A percentile compares a stretch with the other conserved stretches of the same genome.
phyloP scores from a whole-genome alignment of 345 rosid species.

The Citrus maxima region DNA sequence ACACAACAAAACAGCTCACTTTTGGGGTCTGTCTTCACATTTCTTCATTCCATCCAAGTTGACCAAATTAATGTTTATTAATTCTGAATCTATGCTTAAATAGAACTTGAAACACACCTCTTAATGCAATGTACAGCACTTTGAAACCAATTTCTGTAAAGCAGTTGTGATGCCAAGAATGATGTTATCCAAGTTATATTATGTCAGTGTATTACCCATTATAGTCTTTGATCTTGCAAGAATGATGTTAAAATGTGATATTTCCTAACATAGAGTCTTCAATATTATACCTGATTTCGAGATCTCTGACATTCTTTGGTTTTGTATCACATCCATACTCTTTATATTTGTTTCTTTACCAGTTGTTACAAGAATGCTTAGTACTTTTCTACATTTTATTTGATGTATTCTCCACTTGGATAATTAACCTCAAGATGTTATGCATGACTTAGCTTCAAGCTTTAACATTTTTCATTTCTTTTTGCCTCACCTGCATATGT shows the following conservation, averaged over 20 bases:
- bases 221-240: neutral
- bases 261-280: neutral
- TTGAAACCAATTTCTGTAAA: neutral
- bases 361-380: neutral
- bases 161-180: neutral
- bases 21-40: neutral
- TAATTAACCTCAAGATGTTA: neutral
- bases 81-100: neutral
- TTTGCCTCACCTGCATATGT: neutral
- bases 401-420: neutral
- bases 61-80: neutral
- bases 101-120: neutral
- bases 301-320: neutral
- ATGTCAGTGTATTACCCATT: neutral
- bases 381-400: neutral
- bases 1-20: neutral
- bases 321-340: neutral
- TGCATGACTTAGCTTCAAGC: neutral
- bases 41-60: neutral
- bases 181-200: neutral
- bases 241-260: neutral
- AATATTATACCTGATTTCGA: neutral
- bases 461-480: constrained; percentile 1
- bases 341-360: neutral
- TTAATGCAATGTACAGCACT: neutral